Base-by-base conservation (phyloP, 345 rosid species). In the Linum tenue region DNA sequence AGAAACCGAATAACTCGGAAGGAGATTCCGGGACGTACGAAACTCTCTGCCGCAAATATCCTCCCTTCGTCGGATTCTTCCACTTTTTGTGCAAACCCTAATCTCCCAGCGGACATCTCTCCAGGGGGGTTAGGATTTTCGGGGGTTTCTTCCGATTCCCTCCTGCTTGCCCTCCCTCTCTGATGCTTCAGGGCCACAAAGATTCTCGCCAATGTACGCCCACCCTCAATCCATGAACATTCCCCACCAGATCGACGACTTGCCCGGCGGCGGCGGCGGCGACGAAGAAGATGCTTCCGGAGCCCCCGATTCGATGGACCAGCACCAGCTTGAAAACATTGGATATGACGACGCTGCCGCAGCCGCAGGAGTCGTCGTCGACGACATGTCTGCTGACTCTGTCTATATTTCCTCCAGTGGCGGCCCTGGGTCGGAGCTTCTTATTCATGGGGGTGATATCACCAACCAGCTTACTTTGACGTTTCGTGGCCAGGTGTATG, bases 401-500 rank as follows among this genome's bases (percentile, higher is more conserved):
- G 77, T 77, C 22, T 86, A 84, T 39, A 79, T 66, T 62, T 55
- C 55, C 62, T 72, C 72, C 58, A 61, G 67, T 16, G 84, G 76
- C 64, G 71, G 35, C 59, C 59, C 78, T 61, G 81, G 58, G 55
- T 62, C 86, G 39, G 77, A 72, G 8, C 70, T 74, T 14, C 67
- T 41, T 55, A 63, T 75, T 59, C 84, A 65, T 35, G 71, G 71
- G 4, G 78, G 43, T 42, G 83, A 73, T 14, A 71, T 73, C 8
- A 75, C 83, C 5, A 73, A 80, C 77, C 94, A 88, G 81, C 88
- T 91, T 12, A 83, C 91, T 4, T 82, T 91, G 72, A 82, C 97
- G 36, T 91, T 88, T 73, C 92, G 90, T 2, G 97, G 96, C 7
- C 96, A 91, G 67, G 92, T 91, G 74, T 91, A 86, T 75, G 96